phyloP scores from a whole-genome alignment of 2,329 filamentous ascomycete genomes.

The Cladosporium phlei region DNA sequence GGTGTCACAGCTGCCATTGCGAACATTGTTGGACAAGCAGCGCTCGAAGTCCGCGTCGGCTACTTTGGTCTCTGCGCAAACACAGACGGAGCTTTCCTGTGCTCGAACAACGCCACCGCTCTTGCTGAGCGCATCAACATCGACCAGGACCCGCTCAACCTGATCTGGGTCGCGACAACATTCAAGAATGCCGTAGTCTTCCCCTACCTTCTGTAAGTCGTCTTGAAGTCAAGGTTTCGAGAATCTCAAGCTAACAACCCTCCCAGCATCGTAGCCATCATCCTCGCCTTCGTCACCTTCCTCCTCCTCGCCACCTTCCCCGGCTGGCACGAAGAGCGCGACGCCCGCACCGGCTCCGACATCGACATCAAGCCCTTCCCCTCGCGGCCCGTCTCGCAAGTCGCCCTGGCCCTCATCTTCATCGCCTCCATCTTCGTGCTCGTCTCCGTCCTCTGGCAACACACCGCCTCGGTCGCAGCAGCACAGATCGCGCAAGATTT shows the following conservation, averaged over 20 bases:
- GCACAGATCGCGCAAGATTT: conserved; percentile 90
- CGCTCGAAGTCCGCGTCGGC: conserved; percentile 84
- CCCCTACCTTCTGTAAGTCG: conserved; percentile 80
- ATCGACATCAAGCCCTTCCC: conserved; percentile 93
- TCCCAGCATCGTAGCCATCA: conserved; percentile 85
- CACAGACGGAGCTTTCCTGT: conserved; percentile 85
- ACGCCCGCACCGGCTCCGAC: conserved; percentile 69
- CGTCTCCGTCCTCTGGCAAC: conserved; percentile 74
- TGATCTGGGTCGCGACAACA: conserved; percentile 93
- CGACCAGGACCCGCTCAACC: conserved; percentile 90
- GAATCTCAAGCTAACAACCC: conserved; percentile 13
- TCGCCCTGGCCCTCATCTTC: conserved; percentile 88
- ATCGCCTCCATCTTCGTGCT: conserved; percentile 61
- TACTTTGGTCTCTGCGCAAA: conserved; percentile 98
- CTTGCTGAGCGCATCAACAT: conserved; percentile 83
- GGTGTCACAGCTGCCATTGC: conserved; percentile 78
- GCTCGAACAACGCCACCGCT: conserved; percentile 93
- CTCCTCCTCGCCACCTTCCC: conserved; percentile 94
- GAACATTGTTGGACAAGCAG: conserved; percentile 81
- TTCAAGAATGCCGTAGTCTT: conserved; percentile 99
- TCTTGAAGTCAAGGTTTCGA: background rate
- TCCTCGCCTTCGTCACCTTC: conserved; percentile 94
- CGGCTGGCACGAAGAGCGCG: conserved; percentile 90
- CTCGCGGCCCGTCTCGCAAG: conserved; percentile 83
- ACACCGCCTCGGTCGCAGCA: conserved; percentile 93